A percentile compares a stretch with the other conserved stretches of the same genome.
Conservation (phyloP, 208 protist genomes). For the Sergeia podlipaevii region DNA sequence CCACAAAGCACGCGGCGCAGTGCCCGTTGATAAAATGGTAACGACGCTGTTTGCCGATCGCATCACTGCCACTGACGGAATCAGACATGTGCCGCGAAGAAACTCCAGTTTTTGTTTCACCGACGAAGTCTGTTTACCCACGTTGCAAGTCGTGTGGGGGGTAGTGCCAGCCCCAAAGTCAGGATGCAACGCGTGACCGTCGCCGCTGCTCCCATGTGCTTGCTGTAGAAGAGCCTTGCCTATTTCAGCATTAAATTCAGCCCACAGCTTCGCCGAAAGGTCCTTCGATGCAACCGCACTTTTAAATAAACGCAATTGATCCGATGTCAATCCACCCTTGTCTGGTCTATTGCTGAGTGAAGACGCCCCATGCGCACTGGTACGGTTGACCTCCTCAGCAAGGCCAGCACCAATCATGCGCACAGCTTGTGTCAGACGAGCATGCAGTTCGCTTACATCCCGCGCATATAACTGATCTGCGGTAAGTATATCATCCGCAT, state of each 20-base stretch:
- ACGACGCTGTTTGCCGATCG: constrained; percentile 24
- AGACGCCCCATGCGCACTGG: too few species aligned
- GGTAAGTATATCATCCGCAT: constrained; percentile 27
- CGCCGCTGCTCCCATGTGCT: not conserved
- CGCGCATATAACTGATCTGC: constrained; percentile 9
- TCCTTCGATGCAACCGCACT: too few species aligned
- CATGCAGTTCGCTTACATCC: constrained; percentile 17
- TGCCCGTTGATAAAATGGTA: constrained; percentile 33
- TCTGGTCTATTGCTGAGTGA: too few species aligned
- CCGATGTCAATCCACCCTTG: too few species aligned
- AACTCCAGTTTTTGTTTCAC: constrained; percentile 8
- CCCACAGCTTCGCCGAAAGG: constrained; percentile 11
- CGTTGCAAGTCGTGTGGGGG: too few species aligned
- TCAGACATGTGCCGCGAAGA: constrained; percentile 40
- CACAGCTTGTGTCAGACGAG: constrained; percentile 33
- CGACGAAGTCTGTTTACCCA: too few species aligned
- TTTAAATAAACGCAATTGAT: too few species aligned
- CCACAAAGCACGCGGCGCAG: constrained; percentile 36
- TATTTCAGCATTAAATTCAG: constrained; percentile 23
- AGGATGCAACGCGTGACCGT: too few species aligned
- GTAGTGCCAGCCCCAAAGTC: too few species aligned
- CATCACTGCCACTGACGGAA: constrained; percentile 33
- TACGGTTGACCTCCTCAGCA: constrained; percentile 25
- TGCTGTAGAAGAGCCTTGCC: constrained; percentile 7
- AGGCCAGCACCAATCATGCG: constrained; percentile 33